Evolutionary conservation across 1,284 basidiomycete genomes (phyloP).

Genomic region (Ustilago nuda): DNA sequence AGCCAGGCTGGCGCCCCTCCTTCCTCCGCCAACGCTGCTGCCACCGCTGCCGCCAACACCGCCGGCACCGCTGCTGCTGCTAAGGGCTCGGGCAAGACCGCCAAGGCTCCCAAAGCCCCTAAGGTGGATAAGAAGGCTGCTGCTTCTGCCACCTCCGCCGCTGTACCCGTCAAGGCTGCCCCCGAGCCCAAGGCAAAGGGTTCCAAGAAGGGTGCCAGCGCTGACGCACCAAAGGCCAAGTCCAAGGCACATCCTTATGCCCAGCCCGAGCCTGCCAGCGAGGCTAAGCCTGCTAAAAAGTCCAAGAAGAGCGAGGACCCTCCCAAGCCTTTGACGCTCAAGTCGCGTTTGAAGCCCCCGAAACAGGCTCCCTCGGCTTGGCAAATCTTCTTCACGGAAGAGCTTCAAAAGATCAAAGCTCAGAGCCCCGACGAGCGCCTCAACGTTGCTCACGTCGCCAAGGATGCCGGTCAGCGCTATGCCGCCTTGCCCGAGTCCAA

Average conservation of each 20-base stretch:
- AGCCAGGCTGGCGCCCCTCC: slow-evolving; percentile 51
- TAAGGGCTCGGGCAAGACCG: slow-evolving; percentile 35
- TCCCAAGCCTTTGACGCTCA: slow-evolving; percentile 69
- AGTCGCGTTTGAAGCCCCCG: slow-evolving; percentile 80
- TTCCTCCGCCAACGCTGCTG: slow-evolving; percentile 28
- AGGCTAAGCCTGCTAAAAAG: slow-evolving; percentile 50
- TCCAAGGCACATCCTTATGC: slow-evolving; percentile 48
- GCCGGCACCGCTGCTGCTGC: slow-evolving; percentile 26
- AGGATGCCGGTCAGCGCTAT: slow-evolving; percentile 92
- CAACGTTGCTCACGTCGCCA: slow-evolving; percentile 94
- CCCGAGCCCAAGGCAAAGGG: slow-evolving; percentile 42
- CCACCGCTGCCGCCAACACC: slow-evolving; percentile 24
- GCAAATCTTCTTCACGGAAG: slow-evolving; percentile 97
- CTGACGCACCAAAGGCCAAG: slow-evolving; percentile 46
- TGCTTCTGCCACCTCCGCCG: slow-evolving; percentile 18
- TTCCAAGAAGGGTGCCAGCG: slow-evolving; percentile 51
- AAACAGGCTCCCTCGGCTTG: slow-evolving; percentile 94
- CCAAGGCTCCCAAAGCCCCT: slow-evolving; percentile 40
- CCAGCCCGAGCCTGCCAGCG: slow-evolving; percentile 36
- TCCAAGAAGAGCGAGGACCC: slow-evolving; percentile 53
- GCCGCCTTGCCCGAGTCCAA: slow-evolving; percentile 80
- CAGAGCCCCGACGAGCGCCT: slow-evolving; percentile 74
- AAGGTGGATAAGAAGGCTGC: slow-evolving; percentile 44
- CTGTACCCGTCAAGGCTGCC: slow-evolving; percentile 31
- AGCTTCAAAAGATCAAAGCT: slow-evolving; percentile 85